phyloP scores from a whole-genome alignment of 345 rosid species.

The Citrus trifoliata region DNA sequence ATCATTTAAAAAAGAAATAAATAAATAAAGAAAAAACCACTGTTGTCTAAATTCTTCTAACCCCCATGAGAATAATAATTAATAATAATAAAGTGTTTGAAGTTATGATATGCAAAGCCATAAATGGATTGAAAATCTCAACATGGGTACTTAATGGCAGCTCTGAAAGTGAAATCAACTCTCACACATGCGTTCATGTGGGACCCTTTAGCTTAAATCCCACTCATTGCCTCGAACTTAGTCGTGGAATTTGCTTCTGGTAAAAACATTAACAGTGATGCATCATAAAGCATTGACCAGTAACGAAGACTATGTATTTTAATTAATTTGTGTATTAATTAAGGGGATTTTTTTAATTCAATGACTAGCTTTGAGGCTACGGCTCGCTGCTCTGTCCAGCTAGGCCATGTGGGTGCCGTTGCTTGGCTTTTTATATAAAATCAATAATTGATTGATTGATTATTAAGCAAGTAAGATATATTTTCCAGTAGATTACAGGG shows the following conservation, averaged over 20 bases:
- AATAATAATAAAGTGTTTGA: slow-evolving; percentile 15
- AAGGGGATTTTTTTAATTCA: background rate
- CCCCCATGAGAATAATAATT: slow-evolving; percentile 14
- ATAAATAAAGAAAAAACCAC: slow-evolving; percentile 15
- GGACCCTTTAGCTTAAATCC: slow-evolving; percentile 57
- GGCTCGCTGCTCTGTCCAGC: slow-evolving; percentile 30
- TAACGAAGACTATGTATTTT: background rate
- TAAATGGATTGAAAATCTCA: slow-evolving; percentile 29
- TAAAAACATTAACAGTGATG: background rate
- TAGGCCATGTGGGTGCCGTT: slow-evolving; percentile 36
- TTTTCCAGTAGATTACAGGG: background rate
- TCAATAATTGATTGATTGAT: background rate
- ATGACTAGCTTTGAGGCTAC: slow-evolving; percentile 17
- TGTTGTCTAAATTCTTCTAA: slow-evolving; percentile 4
- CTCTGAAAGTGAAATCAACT: slow-evolving; percentile 26
- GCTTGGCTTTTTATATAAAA: background rate
- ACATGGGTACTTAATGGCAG: slow-evolving; percentile 28
- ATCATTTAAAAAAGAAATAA: slow-evolving; percentile 13
- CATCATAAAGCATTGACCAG: background rate
- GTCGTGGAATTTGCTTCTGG: background rate
- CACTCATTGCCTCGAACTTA: slow-evolving; percentile 47
- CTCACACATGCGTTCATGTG: slow-evolving; percentile 45
- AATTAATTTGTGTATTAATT: background rate
- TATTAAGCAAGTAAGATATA: background rate
- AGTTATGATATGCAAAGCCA: slow-evolving; percentile 19